Evolutionary conservation across 225 moss, liverwort and hornwort genomes (phyloP).

Genomic region (Thuidium tamariscinum): DNA sequence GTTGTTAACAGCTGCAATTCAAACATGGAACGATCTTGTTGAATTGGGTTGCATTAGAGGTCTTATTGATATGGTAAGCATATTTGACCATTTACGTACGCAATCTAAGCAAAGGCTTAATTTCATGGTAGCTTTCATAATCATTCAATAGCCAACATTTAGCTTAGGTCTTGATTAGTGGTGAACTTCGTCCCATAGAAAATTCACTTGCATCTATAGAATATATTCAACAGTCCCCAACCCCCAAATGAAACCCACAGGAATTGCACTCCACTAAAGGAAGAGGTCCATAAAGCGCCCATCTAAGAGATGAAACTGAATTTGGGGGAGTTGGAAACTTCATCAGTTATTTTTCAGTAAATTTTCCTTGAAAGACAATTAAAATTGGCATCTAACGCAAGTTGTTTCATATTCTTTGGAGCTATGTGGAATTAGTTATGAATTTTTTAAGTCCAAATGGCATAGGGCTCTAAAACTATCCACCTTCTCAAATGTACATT

Average conservation of each 20-base stretch:
- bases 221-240: background rate
- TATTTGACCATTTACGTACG: background rate
- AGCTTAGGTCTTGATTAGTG: background rate
- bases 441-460: no score
- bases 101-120: background rate
- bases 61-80: slow-evolving; percentile 67
- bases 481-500: no score
- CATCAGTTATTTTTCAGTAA: no score
- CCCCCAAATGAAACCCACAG: background rate
- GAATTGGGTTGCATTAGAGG: slow-evolving; percentile 56
- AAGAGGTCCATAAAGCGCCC: no score
- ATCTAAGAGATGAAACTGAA: no score
- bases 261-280: background rate
- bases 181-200: background rate
- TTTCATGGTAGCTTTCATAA: background rate
- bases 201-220: background rate
- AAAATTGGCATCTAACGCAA: no score
- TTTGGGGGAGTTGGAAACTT: no score
- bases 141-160: background rate
- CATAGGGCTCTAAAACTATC: no score
- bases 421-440: no score
- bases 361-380: no score
- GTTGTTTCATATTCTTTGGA: no score
- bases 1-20: slow-evolving; percentile 22
- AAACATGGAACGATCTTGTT: slow-evolving; percentile 44